Evolutionary conservation across 208 protist species (phyloP).

Genomic region (Wallacemonas sp.): DNA sequence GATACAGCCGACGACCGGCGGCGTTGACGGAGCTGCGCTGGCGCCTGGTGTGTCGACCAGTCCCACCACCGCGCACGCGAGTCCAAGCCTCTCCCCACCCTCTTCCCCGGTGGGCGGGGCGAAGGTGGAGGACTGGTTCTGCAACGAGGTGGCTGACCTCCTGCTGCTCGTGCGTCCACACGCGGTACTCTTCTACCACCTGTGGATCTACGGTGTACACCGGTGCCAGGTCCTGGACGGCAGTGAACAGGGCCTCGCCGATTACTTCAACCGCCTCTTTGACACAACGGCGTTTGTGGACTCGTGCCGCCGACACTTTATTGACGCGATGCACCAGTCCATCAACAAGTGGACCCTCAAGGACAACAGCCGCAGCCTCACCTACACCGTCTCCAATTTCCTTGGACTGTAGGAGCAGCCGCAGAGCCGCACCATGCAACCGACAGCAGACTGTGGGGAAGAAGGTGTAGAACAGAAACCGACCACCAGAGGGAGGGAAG

Average conservation of each 20-base stretch:
- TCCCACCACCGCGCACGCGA: no score
- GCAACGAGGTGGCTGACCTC: conserved; percentile 64
- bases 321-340: conserved; percentile 46
- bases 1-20: no score
- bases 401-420: conserved; percentile 34
- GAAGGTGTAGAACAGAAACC: no score
- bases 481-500: no score
- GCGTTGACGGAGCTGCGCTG: no score
- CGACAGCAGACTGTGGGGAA: no score
- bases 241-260: conserved; percentile 28
- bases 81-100: no score
- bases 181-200: conserved; percentile 54
- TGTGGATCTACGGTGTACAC: conserved; percentile 65
- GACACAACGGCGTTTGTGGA: conserved; percentile 39
- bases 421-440: no score
- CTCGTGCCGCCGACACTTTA: conserved; percentile 39
- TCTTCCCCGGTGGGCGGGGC: no score
- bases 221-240: conserved; percentile 33
- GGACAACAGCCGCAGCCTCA: conserved; percentile 33
- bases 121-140: conserved; percentile 46
- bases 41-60: no score
- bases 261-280: conserved; percentile 55
- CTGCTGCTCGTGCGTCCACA: conserved; percentile 68
- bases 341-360: conserved; percentile 61
- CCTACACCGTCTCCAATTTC: conserved; percentile 41